phyloP scores from a whole-genome alignment of 2,329 filamentous ascomycete genomes.

The Graphiopsis chlorocephala region DNA sequence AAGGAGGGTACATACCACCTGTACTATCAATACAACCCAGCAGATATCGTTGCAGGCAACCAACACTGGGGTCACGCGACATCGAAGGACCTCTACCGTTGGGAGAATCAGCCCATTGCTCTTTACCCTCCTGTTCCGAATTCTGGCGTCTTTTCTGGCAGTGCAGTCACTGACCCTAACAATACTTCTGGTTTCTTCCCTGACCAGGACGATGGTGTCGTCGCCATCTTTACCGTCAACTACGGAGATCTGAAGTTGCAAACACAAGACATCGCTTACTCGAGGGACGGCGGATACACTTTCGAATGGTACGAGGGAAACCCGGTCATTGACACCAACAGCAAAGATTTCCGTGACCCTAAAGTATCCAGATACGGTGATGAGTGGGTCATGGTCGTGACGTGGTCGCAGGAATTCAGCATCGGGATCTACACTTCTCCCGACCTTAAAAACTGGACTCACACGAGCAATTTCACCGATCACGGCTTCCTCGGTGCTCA shows the following conservation, averaged over 20 bases:
- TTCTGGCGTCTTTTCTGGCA: conserved; percentile 46
- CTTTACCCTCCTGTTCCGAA: conserved; percentile 55
- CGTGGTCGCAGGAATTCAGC: conserved; percentile 52
- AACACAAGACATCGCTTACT: conserved; percentile 60
- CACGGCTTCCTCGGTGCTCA: conserved; percentile 52
- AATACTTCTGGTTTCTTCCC: conserved; percentile 65
- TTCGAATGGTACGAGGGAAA: conserved; percentile 59
- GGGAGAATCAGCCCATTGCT: conserved; percentile 61
- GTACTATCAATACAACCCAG: conserved; percentile 61
- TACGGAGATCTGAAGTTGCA: conserved; percentile 37
- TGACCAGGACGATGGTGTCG: conserved; percentile 55
- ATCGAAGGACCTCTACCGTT: conserved; percentile 58
- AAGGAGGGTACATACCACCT: conserved; percentile 56
- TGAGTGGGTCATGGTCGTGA: conserved; percentile 56
- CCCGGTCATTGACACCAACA: conserved; percentile 55
- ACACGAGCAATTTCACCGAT: conserved; percentile 55
- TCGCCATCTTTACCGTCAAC: conserved; percentile 53
- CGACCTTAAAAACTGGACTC: conserved; percentile 57
- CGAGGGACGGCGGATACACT: conserved; percentile 57
- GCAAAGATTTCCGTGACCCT: conserved; percentile 60
- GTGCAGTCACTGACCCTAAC: conserved; percentile 57
- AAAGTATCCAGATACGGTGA: conserved; percentile 57
- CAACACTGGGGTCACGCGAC: conserved; percentile 67
- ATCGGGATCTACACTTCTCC: conserved; percentile 59
- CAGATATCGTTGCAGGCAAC: conserved; percentile 49